Evolutionary conservation across 169 alveolate genomes (phyloP), one percentile per base, ranked within the genome.

Genomic region (Plasmodium adleri): DNA sequence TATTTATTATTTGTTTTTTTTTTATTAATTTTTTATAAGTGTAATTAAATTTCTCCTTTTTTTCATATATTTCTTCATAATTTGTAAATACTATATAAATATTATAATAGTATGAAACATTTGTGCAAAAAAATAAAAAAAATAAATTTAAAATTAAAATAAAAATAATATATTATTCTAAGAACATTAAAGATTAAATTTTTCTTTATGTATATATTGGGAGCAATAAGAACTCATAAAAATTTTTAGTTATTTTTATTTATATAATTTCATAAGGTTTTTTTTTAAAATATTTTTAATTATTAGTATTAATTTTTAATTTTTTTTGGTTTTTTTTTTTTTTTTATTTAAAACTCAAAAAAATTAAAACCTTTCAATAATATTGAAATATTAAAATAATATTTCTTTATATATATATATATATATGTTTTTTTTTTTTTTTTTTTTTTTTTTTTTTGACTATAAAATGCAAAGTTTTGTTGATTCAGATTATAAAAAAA

Each of bases 381-480:
- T 39, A 39, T 7, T 39, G 47, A 39, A 39, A 39, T 39, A 39
- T 39, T 39, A 39, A 39, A 39, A 26, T 64, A 26, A 64, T 13
- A 64, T 12, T 13, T 64, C 24, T 28, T 64, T 26, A 20, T 60
- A 64, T 39, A 39, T 24, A 66, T 67, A 67, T 3, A 22, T 24
- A 7, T 74, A 58, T 28, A 75, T 32, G 56, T 20, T 20, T 0
- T 20, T 20, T 20, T 20, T 20, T 20, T 20, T 20, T 20, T 20
- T 20, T 20, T 20, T 20, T 20, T 20, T 20, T 20, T 20, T 20
- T 32, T 39, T 39, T 39, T 39, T 39, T 39, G 47, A 39, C 47
- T 39, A 56, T 39, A 80, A 72, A 43, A 80, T 80, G 90, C 85
- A 80, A 80, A 80, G 59, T 58, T 49, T 45, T 59, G 78, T 66